Conservation (phyloP, 2,329 filamentous ascomycete genomes). For the Cladosporium sp. region DNA sequence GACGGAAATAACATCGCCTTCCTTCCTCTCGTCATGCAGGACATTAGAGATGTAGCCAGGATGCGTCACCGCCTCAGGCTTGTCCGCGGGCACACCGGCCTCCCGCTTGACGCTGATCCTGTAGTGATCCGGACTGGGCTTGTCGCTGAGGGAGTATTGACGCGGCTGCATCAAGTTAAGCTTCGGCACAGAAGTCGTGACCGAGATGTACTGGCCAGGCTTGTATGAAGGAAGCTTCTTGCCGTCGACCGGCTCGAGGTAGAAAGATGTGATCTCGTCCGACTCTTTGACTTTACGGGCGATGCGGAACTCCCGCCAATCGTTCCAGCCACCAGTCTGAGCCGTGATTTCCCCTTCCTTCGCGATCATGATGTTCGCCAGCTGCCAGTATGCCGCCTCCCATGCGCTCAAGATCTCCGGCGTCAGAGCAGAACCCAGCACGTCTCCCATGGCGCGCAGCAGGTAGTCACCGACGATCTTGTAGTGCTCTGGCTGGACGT, state of each 20-base stretch:
- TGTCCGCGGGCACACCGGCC: slow-evolving; percentile 43
- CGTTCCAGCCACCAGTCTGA: slow-evolving; percentile 55
- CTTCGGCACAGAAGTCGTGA: slow-evolving; percentile 52
- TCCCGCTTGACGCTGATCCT: slow-evolving; percentile 68
- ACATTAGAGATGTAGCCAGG: slow-evolving; percentile 65
- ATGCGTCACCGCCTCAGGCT: slow-evolving; percentile 44
- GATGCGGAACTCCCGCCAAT: slow-evolving; percentile 63
- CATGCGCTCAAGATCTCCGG: slow-evolving; percentile 60
- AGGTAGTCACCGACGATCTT: slow-evolving; percentile 64
- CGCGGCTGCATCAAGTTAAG: slow-evolving; percentile 59
- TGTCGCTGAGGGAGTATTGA: slow-evolving; percentile 68
- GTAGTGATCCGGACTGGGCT: slow-evolving; percentile 55
- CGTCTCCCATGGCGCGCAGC: slow-evolving; percentile 58
- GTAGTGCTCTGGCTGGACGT: slow-evolving; percentile 64
- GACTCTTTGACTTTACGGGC: slow-evolving; percentile 59
- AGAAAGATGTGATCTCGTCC: slow-evolving; percentile 64
- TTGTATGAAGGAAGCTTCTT: slow-evolving; percentile 56
- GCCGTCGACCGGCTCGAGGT: slow-evolving; percentile 58
- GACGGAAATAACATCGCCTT: slow-evolving; percentile 58
- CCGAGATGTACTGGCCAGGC: slow-evolving; percentile 67
- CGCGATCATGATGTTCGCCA: slow-evolving; percentile 65
- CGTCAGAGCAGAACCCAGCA: slow-evolving; percentile 63
- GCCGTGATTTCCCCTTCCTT: slow-evolving; percentile 59
- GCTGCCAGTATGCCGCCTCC: slow-evolving; percentile 65
- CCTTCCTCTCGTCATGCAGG: slow-evolving; percentile 55